Evolutionary conservation across 2,329 filamentous ascomycete genomes (phyloP).

Genomic region (Epichloe coenophiala): DNA sequence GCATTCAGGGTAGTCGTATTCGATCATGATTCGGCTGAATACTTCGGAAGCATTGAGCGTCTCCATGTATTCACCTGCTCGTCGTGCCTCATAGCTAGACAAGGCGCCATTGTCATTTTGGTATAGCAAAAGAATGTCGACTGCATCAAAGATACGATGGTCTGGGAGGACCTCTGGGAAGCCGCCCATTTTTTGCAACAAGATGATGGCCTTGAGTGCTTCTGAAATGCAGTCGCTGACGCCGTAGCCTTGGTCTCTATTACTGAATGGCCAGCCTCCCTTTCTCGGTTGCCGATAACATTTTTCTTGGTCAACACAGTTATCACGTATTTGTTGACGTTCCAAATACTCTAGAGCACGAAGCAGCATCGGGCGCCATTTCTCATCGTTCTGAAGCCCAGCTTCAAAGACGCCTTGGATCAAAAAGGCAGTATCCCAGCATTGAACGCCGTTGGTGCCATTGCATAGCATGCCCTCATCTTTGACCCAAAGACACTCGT

Average conservation of each 20-base stretch:
- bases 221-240: constrained; percentile 93
- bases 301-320: constrained; percentile 60
- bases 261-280: constrained; percentile 94
- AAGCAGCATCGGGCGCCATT: constrained; percentile 70
- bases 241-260: constrained; percentile 79
- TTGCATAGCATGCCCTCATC: constrained; percentile 87
- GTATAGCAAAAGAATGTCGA: constrained; percentile 84
- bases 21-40: constrained; percentile 94
- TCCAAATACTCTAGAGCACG: constrained; percentile 80
- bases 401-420: constrained; percentile 73
- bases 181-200: constrained; percentile 65
- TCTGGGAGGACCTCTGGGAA: constrained; percentile 66
- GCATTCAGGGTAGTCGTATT: constrained; percentile 97
- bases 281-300: constrained; percentile 87
- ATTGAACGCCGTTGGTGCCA: constrained; percentile 95
- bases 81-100: constrained; percentile 75
- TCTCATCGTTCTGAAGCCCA: constrained; percentile 60
- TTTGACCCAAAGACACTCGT: constrained; percentile 87
- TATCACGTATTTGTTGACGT: constrained; percentile 77
- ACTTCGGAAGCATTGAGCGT: constrained; percentile 90
- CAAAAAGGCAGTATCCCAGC: constrained; percentile 87
- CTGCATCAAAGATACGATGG: constrained; percentile 68
- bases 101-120: constrained; percentile 79
- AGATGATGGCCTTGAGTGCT: constrained; percentile 72
- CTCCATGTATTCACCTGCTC: constrained; percentile 68